Evolutionary conservation across 169 alveolate species (phyloP), one percentile per base, ranked within the genome.

Genomic region (Eimeria nieschulzi): DNA sequence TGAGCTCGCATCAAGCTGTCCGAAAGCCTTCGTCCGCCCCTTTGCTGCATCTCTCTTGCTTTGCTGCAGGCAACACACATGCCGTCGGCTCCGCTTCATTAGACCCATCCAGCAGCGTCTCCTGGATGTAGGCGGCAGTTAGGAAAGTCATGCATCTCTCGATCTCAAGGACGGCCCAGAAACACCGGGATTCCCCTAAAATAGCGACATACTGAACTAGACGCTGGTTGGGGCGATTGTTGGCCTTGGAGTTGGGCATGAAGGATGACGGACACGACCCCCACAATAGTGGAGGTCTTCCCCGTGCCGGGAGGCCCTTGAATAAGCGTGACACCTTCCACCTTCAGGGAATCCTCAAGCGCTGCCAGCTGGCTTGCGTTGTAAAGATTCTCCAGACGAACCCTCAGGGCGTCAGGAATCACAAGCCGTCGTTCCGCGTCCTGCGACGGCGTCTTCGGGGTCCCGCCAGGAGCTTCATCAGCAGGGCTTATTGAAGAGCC

Each of bases 301-400:
- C 96, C 96, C 8, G 96, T 94, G 26, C 96, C 95, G 0, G 96
- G 96, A 6, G 95, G 95, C 23, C 95, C 96, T 80, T 94, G 96
- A 19, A 94, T 91, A 25, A 92, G 95, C 9, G 96, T 94, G 84
- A 94, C 70, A 26, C 96, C 96, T 26, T 82, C 87, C 23, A 85
- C 54, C 90, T 93, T 94, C n/a, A 92, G 73, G 54, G 94, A 91
- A 21, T 63, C 94, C 75, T 87, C 68, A 13, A 94, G 85, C 73
- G 96, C 95, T 8, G 90, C 83, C 88, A 82, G 78, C 92, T 94
- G 96, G 63, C 93, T 87, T 21, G 76, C 92, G 75, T 92, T 92
- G 54, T 87, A 92, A 51, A 66, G 79, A 21, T 68, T 66, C 70
- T 82, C 86, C 6, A 92, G 80, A 17, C 82, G 61, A 26, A 39